Evolutionary conservation across 148 eudicot genomes (phyloP).

Genomic region (Rhododendron ferrugineum): DNA sequence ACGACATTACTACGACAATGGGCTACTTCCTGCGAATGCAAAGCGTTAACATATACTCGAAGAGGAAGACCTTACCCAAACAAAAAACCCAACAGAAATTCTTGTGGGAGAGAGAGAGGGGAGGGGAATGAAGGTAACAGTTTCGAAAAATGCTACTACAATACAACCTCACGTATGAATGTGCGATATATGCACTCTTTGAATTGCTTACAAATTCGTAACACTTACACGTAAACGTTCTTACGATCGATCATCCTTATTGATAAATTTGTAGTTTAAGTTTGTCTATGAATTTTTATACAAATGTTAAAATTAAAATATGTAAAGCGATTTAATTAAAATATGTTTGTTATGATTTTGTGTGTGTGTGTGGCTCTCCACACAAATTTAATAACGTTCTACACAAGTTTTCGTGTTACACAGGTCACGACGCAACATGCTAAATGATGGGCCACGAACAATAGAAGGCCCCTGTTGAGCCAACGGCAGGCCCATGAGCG

Average conservation of each 20-base stretch:
- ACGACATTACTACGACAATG: too few relatives aligned
- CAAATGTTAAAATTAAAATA: background rate
- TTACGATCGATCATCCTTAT: background rate
- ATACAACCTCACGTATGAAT: too few relatives aligned
- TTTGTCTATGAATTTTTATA: background rate
- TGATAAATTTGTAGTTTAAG: background rate
- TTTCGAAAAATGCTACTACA: background rate
- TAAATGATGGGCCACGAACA: background rate
- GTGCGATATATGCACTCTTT: background rate
- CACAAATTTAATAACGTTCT: too few relatives aligned
- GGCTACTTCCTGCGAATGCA: too few relatives aligned
- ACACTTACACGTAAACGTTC: background rate
- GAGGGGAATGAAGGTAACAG: background rate
- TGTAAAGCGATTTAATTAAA: background rate
- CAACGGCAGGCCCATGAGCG: background rate
- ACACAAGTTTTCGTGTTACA: too few relatives aligned
- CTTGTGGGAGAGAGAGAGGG: background rate
- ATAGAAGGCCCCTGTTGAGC: background rate
- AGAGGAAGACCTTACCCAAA: too few relatives aligned
- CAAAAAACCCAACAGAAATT: too few relatives aligned
- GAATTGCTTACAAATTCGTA: background rate
- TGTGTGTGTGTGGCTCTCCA: too few relatives aligned
- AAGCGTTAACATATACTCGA: too few relatives aligned
- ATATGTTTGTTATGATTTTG: too few relatives aligned
- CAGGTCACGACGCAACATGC: background rate